Percentiles rank a stretch among this genome's conserved stretches.
These are phyloP conservation scores for Xylariomycetidae sp. DNA, from an alignment of 2,329 filamentous ascomycete genomes.

Conservation along the genomic window DNA sequence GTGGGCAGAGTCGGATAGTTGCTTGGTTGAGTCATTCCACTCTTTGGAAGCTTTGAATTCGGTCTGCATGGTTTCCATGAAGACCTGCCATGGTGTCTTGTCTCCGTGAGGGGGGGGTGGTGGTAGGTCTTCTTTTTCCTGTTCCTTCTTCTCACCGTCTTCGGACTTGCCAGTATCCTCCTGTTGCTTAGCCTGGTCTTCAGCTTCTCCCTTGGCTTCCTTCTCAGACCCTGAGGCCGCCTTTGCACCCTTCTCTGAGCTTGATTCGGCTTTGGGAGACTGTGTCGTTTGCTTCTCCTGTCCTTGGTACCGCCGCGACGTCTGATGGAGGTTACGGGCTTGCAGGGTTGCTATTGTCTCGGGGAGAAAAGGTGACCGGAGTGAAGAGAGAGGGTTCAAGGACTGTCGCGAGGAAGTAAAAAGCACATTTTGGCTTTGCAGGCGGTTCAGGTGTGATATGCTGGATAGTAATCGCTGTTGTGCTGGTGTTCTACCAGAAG, in stretches of 20 bases:
- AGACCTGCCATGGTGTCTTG: constrained; percentile 98
- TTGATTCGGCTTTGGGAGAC: constrained; percentile 27
- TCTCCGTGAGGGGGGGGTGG: constrained; percentile 95
- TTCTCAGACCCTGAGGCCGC: constrained; percentile 30
- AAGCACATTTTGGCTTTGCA: constrained; percentile 24
- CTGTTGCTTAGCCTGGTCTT: constrained; percentile 41
- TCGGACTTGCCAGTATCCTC: constrained; percentile 40
- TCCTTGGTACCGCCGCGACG: constrained; percentile 27
- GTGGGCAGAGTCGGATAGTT: constrained; percentile 80
- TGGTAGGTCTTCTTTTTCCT: constrained; percentile 65
- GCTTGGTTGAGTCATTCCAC: constrained; percentile 98
- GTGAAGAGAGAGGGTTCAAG: constrained; percentile 29
- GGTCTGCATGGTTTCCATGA: constrained; percentile 88
- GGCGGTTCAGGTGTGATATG: constrained; percentile 19
- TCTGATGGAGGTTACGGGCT: constrained; percentile 35
- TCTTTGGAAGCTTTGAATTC: constrained; percentile 98
- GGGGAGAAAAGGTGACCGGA: constrained; percentile 44
- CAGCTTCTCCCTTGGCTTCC: constrained; percentile 34
- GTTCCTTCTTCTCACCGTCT: constrained; percentile 49
- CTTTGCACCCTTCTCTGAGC: constrained; percentile 32
- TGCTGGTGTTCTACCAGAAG: constrained; percentile 41
- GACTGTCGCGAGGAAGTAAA: constrained; percentile 21
- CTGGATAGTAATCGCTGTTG: constrained; percentile 42
- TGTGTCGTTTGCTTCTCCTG: constrained; percentile 24
- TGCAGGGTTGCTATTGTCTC: constrained; percentile 34